phyloP scores from a whole-genome alignment of 495 filamentous ascomycete species.

The Thermothielavioides terrestris region DNA sequence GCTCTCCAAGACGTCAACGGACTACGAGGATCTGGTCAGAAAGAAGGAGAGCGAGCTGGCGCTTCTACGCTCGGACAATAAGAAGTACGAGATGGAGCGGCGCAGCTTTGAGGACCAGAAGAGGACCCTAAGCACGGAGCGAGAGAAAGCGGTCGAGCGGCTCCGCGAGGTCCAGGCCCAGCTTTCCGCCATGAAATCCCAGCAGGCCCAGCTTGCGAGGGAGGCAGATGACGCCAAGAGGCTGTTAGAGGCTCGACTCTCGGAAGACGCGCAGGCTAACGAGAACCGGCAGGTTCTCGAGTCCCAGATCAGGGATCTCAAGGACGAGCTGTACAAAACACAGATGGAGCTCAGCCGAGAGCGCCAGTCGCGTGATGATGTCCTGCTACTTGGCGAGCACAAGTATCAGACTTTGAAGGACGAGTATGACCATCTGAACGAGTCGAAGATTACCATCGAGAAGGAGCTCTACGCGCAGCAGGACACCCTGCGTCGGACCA shows the following conservation, averaged over 20 bases:
- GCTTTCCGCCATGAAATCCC: slow-evolving; percentile 73
- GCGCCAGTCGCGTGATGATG: slow-evolving; percentile 91
- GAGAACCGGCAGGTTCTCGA: slow-evolving; percentile 81
- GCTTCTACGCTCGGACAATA: slow-evolving; percentile 73
- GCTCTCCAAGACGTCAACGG: slow-evolving; percentile 82
- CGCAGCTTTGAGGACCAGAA: slow-evolving; percentile 69
- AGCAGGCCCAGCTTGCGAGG: slow-evolving; percentile 72
- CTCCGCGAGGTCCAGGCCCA: slow-evolving; percentile 82
- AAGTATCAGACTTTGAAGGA: slow-evolving; percentile 72
- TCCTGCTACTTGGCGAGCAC: slow-evolving; percentile 84
- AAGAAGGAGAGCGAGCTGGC: slow-evolving; percentile 91
- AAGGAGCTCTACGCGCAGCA: slow-evolving; percentile 98
- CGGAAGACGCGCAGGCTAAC: slow-evolving; percentile 78
- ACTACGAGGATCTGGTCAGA: slow-evolving; percentile 85
- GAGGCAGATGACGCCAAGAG: slow-evolving; percentile 83
- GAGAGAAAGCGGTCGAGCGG: slow-evolving; percentile 68
- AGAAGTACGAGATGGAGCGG: slow-evolving; percentile 69
- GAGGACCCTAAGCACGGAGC: slow-evolving; percentile 55
- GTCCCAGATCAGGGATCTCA: slow-evolving; percentile 78
- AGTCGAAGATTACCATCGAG: slow-evolving; percentile 93
- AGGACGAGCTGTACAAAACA: slow-evolving; percentile 70
- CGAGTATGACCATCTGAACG: slow-evolving; percentile 81
- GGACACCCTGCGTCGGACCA: slow-evolving; percentile 81
- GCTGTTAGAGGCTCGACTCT: slow-evolving; percentile 77
- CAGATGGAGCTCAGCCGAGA: slow-evolving; percentile 87